Base-by-base conservation (phyloP, 352 stramenopile species). In the Pythium periplocum region DNA sequence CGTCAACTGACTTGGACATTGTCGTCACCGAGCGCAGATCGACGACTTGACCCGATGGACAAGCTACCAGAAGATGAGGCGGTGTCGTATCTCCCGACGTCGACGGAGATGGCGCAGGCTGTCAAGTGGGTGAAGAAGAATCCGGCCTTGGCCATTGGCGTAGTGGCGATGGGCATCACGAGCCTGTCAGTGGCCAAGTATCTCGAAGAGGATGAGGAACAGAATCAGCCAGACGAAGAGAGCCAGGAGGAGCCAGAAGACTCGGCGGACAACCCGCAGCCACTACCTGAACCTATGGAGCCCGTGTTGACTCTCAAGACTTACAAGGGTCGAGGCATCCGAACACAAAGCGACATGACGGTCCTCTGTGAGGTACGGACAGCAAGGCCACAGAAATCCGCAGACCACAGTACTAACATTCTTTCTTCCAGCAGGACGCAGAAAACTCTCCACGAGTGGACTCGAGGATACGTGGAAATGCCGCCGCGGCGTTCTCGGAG, bases 51-150 rank as follows among this genome's bases (percentile, higher is more conserved):
- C 17, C 17, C 17, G 17, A 26, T 26, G 17, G 17, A 26, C 17
- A 26, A 26, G 17, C 17, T 26, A 26, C 17, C 17, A 26, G 17
- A 26, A 26, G 17, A 26, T 36, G 69, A 70, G 48, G 55, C 73
- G 4, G 63, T 73, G 46, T 86, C 76, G 26, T 90, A 83, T 63
- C 64, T 90, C 12, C 80, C 80, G 11, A 86, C 79, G 9, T 63
- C 73, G 4, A 56, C 62, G 2, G 80, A 90, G 64, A 73, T 90
- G 53, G 61, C 83, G 35, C 71, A 79, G 3, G 78, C 74, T 2
- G 71, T 88, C 37, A 65, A 71, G 45, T 90, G 79, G 69, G 61
- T 87, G 45, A 77, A 77, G 26, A 73, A 88, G 45, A 85, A 90
- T 41, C 75, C 80, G 6, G 74, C 66, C 11, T 63, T 90, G 10